phyloP scores from a whole-genome alignment of 2,329 filamentous ascomycete genomes.

The Alternaria sp. region DNA sequence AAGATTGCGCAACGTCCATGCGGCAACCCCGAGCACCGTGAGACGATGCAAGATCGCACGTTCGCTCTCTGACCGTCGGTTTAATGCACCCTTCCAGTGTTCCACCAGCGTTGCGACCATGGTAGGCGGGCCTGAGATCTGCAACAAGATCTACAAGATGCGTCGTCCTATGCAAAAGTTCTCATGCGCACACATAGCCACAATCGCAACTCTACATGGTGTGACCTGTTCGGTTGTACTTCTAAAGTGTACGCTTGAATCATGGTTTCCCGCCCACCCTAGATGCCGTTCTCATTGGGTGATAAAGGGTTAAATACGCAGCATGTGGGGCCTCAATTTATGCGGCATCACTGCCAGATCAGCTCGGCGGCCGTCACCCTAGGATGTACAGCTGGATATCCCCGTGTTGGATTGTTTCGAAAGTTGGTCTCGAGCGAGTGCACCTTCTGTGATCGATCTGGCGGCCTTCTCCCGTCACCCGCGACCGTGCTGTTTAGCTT shows the following conservation, averaged over 20 bases:
- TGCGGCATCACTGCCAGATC: conserved; percentile 9
- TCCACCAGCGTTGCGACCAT: conserved; percentile 7
- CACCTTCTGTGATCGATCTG: conserved; percentile 13
- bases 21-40: neutral
- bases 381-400: neutral
- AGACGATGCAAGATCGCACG: neutral
- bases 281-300: conserved; percentile 3
- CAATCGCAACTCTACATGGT: conserved; percentile 1
- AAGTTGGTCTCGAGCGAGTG: neutral
- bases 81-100: neutral
- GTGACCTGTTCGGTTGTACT: neutral
- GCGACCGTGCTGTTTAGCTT: conserved; percentile 3
- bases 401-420: conserved; percentile 10
- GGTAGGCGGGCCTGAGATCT: neutral
- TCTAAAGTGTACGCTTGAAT: conserved; percentile 3
- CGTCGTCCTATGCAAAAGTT: neutral
- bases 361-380: conserved; percentile 1
- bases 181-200: neutral
- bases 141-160: neutral
- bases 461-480: neutral
- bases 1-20: neutral
- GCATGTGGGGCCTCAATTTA: conserved; percentile 21
- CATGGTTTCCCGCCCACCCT: neutral
- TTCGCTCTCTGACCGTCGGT: neutral
- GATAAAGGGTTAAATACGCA: neutral